Evolutionary conservation across 176 grass and related monocot genomes (phyloP).

Genomic region (Ensete ventricosum): DNA sequence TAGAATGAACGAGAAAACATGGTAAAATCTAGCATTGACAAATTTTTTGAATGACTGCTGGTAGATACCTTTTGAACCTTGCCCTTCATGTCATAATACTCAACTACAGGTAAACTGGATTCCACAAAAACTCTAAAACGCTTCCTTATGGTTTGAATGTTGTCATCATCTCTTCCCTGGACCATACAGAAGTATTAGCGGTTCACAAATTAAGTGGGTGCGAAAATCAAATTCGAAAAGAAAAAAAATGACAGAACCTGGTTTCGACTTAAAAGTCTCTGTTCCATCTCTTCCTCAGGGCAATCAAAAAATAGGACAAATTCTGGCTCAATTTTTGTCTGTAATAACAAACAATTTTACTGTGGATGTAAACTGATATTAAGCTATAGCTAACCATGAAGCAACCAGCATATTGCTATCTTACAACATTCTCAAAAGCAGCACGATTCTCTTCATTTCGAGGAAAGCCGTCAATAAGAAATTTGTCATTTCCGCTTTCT

Average conservation of each 20-base stretch:
- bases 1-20: neutral
- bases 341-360: neutral
- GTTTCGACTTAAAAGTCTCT: slow-evolving; percentile 14
- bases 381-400: neutral
- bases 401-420: neutral
- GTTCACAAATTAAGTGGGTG: neutral
- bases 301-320: slow-evolving; percentile 24
- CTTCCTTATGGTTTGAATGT: slow-evolving; percentile 25
- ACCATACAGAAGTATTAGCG: neutral
- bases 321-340: slow-evolving; percentile 21
- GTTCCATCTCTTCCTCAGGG: slow-evolving; percentile 11
- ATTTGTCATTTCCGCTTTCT: slow-evolving; percentile 16
- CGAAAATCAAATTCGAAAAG: neutral
- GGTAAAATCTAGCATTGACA: neutral
- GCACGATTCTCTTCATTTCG: slow-evolving; percentile 14
- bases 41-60: neutral
- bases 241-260: slow-evolving; percentile 6
- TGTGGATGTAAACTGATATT: neutral
- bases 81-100: slow-evolving; percentile 13
- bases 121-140: slow-evolving; percentile 15
- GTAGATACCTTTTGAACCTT: slow-evolving; percentile 17
- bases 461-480: slow-evolving; percentile 24
- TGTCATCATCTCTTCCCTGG: slow-evolving; percentile 12
- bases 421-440: slow-evolving; percentile 19
- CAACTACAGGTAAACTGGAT: slow-evolving; percentile 18